These are phyloP conservation scores for Zygosaccharomyces pseudobailii DNA, from an alignment of 1,139 yeast species.

Conservation along the genomic window DNA sequence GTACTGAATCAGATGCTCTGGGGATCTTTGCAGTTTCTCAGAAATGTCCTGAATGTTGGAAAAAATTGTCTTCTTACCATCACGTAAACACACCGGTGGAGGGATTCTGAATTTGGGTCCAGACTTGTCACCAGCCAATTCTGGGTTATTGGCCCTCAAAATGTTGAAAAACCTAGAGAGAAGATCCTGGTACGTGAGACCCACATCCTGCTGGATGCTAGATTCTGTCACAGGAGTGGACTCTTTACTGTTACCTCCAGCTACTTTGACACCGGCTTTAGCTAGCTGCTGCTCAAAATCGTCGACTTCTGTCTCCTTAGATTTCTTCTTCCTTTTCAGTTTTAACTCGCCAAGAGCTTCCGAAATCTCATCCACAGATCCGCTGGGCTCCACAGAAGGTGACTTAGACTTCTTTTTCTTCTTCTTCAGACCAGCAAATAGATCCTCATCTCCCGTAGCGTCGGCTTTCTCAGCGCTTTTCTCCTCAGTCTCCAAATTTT, in stretches of 20 bases:
- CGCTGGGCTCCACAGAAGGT: conserved; percentile 34
- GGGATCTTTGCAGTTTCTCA: conserved; percentile 90
- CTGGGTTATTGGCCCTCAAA: conserved; percentile 91
- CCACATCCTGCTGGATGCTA: conserved; percentile 43
- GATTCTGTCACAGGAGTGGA: conserved; percentile 34
- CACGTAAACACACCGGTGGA: conserved; percentile 95
- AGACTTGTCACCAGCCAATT: conserved; percentile 92
- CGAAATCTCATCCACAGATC: conserved; percentile 50
- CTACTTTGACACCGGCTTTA: conserved; percentile 77
- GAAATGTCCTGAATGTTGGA: conserved; percentile 95
- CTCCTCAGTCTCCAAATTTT: conserved; percentile 31
- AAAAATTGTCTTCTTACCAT: conserved; percentile 95
- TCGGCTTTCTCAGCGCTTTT: conserved; percentile 20
- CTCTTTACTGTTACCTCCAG: conserved; percentile 32
- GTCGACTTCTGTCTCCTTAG: conserved; percentile 52
- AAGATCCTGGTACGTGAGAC: conserved; percentile 71
- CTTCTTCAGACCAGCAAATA: conserved; percentile 46
- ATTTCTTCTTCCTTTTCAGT: conserved; percentile 71
- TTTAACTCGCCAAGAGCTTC: conserved; percentile 70
- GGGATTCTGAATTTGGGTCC: conserved; percentile 95
- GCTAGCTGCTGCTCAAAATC: conserved; percentile 89
- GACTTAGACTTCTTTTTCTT: conserved; percentile 45
- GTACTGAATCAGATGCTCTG: conserved; percentile 95
- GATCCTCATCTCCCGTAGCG: conserved; percentile 37
- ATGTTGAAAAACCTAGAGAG: conserved; percentile 80